phyloP scores from a whole-genome alignment of 192 early-diverging fungal species.

The Kappamyces sp. region DNA sequence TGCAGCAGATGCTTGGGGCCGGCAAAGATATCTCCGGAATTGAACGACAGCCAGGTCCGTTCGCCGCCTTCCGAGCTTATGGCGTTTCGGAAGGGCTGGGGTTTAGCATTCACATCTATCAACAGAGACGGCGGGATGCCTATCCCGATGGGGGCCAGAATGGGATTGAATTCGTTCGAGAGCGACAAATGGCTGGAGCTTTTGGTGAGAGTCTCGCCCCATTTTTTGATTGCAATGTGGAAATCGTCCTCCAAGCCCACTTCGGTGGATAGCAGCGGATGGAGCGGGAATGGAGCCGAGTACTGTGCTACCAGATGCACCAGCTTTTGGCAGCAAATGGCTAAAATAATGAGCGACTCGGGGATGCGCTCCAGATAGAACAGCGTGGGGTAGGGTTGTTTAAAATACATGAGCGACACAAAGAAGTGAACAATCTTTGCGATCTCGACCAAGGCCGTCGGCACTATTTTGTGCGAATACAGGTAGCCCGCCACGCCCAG shows the following conservation, averaged over 20 bases:
- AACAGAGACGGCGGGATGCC: slow-evolving; percentile 1
- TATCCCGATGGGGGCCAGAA: slow-evolving; percentile 1
- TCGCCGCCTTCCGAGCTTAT: slow-evolving; percentile 1
- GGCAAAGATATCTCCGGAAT: slow-evolving; percentile 9
- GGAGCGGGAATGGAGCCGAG: neutral
- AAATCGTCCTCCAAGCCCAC: slow-evolving; percentile 2
- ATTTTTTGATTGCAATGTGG: neutral
- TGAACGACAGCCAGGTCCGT: neutral
- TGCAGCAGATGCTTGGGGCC: neutral
- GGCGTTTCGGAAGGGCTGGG: neutral
- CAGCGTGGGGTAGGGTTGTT: slow-evolving; percentile 1
- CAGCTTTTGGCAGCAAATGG: neutral
- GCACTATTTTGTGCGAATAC: too few species aligned
- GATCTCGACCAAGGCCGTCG: too few species aligned
- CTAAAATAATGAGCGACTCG: slow-evolving; percentile 1
- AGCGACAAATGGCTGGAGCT: neutral
- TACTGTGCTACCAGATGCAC: neutral
- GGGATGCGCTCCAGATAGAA: slow-evolving; percentile 7
- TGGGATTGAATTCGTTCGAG: slow-evolving; percentile 2
- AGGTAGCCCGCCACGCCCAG: too few species aligned
- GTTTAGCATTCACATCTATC: neutral
- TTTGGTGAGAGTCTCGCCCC: neutral
- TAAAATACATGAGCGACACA: neutral
- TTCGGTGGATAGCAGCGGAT: neutral
- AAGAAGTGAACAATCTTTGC: neutral